Base-by-base conservation (phyloP, 768 basidiomycete genomes). In the Auricularia sp. region DNA sequence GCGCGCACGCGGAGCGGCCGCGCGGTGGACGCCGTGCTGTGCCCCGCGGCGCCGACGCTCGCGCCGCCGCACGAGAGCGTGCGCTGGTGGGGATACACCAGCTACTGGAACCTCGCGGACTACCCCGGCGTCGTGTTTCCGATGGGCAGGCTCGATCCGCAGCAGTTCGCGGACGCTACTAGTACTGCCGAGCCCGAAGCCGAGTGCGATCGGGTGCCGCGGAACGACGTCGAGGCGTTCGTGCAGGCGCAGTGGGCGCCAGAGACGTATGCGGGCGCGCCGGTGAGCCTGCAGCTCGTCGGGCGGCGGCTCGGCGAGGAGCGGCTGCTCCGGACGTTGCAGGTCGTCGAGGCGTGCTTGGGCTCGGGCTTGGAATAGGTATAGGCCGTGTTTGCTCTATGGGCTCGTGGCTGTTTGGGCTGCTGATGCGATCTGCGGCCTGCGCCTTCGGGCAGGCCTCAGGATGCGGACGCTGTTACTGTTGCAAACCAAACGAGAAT, bases 51-150 rank as follows among this genome's bases (percentile, higher is more conserved):
- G 36, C 76, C 82, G 1, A 80, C 78, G 29, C 70, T 82, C 3
- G 81, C 82, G 35, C 76, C 80, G 5, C 81, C 78, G 7, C 81
- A 82, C 62, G 77, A 79, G 66, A 77, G 75, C 3, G 79, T 77
- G 12, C 72, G 76, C n/a, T 82, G 79, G 77, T 80, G 80, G 79
- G 74, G 76, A 6, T 83, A 82, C 68, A 79, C 78, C 5, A 78
- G 79, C 2, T 78, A 83, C 67, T 83, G 82, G 81, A 84, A 84
- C 68, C 67, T 84, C 62, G 67, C 78, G 66, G 82, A 84, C 70
- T 80, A 79, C 62, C 76, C 82, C 10, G 77, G 76, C 21, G 77
- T 76, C 21, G 79, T 77, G 3, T 81, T 83, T 71, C 82, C 82
- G 34, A 77, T 76, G 43, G 79, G 77, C 59, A 10, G 21, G 6